Evolutionary conservation across 306 rosid genomes (phyloP).

Genomic region (Cicer judaicum): DNA sequence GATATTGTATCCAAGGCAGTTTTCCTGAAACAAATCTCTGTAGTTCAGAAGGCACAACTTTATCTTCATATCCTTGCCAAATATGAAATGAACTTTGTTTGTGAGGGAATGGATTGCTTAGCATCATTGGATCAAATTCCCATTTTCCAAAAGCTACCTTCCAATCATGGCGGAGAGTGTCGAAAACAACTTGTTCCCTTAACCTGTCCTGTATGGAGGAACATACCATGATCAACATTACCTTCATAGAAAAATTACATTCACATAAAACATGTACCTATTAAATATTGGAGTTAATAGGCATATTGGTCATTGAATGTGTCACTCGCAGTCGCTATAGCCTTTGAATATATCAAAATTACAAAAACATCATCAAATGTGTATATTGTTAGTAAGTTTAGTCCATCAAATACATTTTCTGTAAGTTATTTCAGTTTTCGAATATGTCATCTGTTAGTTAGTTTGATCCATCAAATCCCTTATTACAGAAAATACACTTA

Average conservation of each 20-base stretch:
- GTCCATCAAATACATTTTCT: no score
- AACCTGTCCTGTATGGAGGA: constrained; percentile 61
- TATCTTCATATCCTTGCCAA: constrained; percentile 93
- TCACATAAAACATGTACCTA: neutral
- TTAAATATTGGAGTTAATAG: no score
- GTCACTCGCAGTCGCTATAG: no score
- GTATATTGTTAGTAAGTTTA: no score
- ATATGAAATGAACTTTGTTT: constrained; percentile 69
- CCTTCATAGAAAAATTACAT: neutral
- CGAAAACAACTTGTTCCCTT: constrained; percentile 64
- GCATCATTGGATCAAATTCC: constrained; percentile 83
- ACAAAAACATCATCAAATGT: no score
- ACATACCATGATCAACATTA: constrained; percentile 32
- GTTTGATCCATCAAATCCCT: no score
- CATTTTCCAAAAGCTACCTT: constrained; percentile 74
- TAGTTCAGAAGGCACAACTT: constrained; percentile 82
- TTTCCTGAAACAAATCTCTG: constrained; percentile 79
- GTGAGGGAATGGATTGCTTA: constrained; percentile 67
- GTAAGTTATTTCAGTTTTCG: no score
- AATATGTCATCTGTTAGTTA: no score
- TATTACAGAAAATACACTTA: no score
- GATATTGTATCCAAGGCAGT: constrained; percentile 88
- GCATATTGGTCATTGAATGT: no score
- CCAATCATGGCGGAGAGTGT: constrained; percentile 82
- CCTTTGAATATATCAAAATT: no score